These are phyloP conservation scores for Eucalyptus marginata DNA, from an alignment of 345 rosid genomes.

Conservation along the genomic window DNA sequence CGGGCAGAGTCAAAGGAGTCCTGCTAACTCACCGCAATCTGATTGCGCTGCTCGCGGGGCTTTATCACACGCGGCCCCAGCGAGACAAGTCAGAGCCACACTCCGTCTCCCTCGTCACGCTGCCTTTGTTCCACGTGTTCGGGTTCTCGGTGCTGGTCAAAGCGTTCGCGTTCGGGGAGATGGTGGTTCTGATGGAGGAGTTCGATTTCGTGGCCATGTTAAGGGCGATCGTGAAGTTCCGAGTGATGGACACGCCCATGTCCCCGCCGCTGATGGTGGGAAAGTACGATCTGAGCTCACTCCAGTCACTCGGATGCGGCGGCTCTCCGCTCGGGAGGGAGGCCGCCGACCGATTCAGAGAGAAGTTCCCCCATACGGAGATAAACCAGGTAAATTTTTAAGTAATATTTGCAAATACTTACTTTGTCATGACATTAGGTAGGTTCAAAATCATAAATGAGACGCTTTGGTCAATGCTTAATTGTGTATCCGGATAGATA, in stretches of 20 bases:
- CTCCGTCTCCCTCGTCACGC: neutral
- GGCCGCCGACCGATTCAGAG: conserved; percentile 32
- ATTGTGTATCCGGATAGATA: neutral
- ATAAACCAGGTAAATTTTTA: neutral
- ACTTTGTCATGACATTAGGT: too few relatives aligned
- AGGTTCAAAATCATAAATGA: neutral
- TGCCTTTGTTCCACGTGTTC: conserved; percentile 38
- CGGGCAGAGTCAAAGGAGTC: conserved; percentile 25
- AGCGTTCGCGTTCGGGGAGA: conserved; percentile 23
- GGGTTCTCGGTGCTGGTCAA: conserved; percentile 35
- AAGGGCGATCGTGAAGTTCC: conserved; percentile 38
- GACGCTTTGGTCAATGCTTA: neutral
- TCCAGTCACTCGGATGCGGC: conserved; percentile 30
- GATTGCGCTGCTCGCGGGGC: neutral
- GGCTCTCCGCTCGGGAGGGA: conserved; percentile 75
- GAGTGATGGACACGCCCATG: conserved; percentile 39
- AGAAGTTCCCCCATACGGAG: conserved; percentile 31
- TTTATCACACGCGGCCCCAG: too few relatives aligned
- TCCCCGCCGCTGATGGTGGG: conserved; percentile 60
- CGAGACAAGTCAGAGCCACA: neutral
- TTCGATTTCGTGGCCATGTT: conserved; percentile 44
- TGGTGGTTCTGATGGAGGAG: conserved; percentile 28
- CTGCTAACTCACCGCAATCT: conserved; percentile 14
- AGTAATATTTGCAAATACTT: neutral
- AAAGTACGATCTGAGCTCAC: conserved; percentile 52